These are phyloP conservation scores for Allium fistulosum DNA, from an alignment of 106 monocot genomes.

Conservation along the genomic window DNA sequence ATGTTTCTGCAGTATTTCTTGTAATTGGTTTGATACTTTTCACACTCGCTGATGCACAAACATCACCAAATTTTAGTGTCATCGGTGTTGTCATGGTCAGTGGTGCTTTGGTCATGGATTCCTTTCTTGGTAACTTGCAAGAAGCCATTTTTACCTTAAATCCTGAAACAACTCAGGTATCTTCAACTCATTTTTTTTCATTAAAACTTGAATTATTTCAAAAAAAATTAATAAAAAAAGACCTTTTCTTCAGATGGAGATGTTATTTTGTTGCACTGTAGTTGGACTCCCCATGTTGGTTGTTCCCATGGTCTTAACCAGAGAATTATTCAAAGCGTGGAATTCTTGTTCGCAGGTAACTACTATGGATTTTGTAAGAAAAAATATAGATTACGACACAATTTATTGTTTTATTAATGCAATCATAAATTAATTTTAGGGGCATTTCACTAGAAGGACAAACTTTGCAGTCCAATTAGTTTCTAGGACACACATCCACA, in stretches of 20 bases:
- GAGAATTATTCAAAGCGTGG: conserved; percentile 82
- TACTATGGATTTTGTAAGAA: too few relatives aligned
- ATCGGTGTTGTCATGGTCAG: conserved; percentile 79
- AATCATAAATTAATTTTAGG: too few relatives aligned
- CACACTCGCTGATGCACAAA: conserved; percentile 79
- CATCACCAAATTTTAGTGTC: conserved; percentile 83
- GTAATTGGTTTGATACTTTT: conserved; percentile 82
- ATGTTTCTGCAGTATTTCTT: conserved; percentile 69
- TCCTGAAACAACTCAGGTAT: conserved; percentile 85
- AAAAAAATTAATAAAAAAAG: too few relatives aligned
- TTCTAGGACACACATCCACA: too few relatives aligned
- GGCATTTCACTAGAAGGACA: too few relatives aligned
- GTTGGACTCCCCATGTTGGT: conserved; percentile 73
- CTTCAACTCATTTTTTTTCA: neutral
- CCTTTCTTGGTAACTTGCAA: conserved; percentile 88
- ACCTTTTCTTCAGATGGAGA: conserved; percentile 54
- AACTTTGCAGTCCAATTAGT: too few relatives aligned
- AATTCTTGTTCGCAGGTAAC: conserved; percentile 70
- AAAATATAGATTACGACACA: too few relatives aligned
- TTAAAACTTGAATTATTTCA: neutral
- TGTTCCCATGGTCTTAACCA: conserved; percentile 71
- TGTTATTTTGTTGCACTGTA: conserved; percentile 88
- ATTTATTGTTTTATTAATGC: too few relatives aligned
- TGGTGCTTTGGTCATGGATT: conserved; percentile 81
- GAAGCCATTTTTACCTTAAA: conserved; percentile 91